These are phyloP conservation scores for Lentinula novae-zelandiae DNA, from an alignment of 1,284 basidiomycete species.

Conservation along the genomic window DNA sequence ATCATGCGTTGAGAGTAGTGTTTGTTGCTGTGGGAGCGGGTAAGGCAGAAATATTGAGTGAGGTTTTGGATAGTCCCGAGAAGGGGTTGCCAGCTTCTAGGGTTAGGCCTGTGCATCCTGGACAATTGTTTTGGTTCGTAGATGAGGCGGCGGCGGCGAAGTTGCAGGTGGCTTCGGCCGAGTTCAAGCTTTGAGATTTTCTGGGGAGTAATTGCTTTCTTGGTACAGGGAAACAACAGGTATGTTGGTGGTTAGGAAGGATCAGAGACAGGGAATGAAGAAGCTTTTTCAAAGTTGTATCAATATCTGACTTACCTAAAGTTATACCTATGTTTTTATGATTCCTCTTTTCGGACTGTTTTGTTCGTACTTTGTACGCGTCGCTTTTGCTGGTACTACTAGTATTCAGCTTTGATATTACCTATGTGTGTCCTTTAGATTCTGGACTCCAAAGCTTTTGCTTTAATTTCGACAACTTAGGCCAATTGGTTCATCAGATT, in stretches of 20 bases:
- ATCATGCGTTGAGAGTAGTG: conserved; percentile 83
- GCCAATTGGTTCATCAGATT: too few species aligned
- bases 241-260: neutral
- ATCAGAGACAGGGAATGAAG: neutral
- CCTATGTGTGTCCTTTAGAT: too few species aligned
- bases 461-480: too few species aligned
- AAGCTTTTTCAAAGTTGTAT: neutral
- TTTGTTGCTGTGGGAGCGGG: conserved; percentile 86
- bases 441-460: too few species aligned
- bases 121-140: conserved; percentile 89
- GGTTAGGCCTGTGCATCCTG: conserved; percentile 78
- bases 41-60: conserved; percentile 78
- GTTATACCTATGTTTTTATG: neutral
- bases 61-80: conserved; percentile 81
- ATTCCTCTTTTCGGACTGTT: neutral
- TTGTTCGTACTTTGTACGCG: neutral
- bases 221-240: too few species aligned
- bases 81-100: conserved; percentile 78
- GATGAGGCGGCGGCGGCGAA: conserved; percentile 76
- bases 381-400: too few species aligned
- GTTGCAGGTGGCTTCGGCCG: conserved; percentile 51
- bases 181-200: conserved; percentile 45
- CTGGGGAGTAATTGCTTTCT: neutral
- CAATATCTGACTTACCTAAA: neutral
- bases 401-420: too few species aligned